These are phyloP conservation scores for Globisporangium middletonii DNA, from an alignment of 352 stramenopile species.

Conservation along the genomic window DNA sequence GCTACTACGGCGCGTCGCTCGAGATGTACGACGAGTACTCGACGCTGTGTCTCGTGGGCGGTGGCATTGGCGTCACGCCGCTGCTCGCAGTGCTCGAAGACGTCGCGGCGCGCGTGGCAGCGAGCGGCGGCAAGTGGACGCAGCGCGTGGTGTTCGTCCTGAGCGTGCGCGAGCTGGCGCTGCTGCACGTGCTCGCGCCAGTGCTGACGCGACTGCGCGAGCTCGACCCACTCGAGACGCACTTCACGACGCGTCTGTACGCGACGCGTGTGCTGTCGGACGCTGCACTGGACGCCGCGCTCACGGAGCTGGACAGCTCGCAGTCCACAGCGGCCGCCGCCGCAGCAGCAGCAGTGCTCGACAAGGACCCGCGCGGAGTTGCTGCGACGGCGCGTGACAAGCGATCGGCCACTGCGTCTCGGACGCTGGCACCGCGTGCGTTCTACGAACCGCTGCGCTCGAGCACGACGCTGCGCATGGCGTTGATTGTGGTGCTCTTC, in stretches of 20 bases:
- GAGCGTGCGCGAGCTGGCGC: constrained; percentile 18
- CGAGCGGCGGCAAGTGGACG: background rate
- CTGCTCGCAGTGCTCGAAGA: constrained; percentile 35
- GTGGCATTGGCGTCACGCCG: constrained; percentile 34
- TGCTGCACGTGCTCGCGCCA: constrained; percentile 17
- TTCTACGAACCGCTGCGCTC: constrained; percentile 7
- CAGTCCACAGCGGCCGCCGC: background rate
- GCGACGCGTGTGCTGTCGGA: constrained; percentile 16
- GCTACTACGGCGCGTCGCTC: constrained; percentile 31
- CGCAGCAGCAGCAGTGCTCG: too few relatives aligned
- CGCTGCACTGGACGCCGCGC: background rate
- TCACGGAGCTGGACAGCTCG: background rate
- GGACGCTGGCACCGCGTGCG: too few relatives aligned
- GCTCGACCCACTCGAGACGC: constrained; percentile 13
- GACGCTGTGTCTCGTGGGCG: constrained; percentile 24
- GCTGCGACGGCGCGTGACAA: too few relatives aligned
- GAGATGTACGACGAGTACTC: constrained; percentile 27
- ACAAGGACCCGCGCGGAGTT: too few relatives aligned
- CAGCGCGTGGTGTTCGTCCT: constrained; percentile 19
- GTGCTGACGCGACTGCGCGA: constrained; percentile 13
- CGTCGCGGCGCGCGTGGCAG: constrained; percentile 2
- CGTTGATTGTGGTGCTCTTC: too few relatives aligned
- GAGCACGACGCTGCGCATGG: too few relatives aligned
- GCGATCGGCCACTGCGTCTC: too few relatives aligned
- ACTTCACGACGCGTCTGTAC: constrained; percentile 15